phyloP scores from a whole-genome alignment of 176 grass and related monocot species.

The bread wheat (Triticum aestivum) region IWGSC_CS_RefSeq_v2.1 NC_057809.1:575603601-575604100 shows the following conservation, averaged over 20 bases:
- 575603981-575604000: not conserved
- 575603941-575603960: not conserved
- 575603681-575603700: too few species aligned
- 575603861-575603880: too few species aligned
- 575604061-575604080: not conserved
- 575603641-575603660: not conserved
- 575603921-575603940: not conserved
- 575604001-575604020: not conserved
- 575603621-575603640: not conserved
- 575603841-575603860: too few species aligned
- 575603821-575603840: not conserved
- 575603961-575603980: not conserved
- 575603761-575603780: too few species aligned
- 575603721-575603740: too few species aligned
- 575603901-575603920: not conserved
- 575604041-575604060: not conserved
- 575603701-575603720: too few species aligned
- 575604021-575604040: not conserved
- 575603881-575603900: not conserved
- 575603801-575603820: not conserved
- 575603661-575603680: too few species aligned
- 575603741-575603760: too few species aligned
- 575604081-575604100: not conserved
- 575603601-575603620: not conserved
- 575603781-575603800: slow-evolving; percentile 18